Evolutionary conservation across 495 filamentous ascomycete genomes (phyloP), one percentile per base, ranked within the genome.

Genomic region (Platismatia glauca): DNA sequence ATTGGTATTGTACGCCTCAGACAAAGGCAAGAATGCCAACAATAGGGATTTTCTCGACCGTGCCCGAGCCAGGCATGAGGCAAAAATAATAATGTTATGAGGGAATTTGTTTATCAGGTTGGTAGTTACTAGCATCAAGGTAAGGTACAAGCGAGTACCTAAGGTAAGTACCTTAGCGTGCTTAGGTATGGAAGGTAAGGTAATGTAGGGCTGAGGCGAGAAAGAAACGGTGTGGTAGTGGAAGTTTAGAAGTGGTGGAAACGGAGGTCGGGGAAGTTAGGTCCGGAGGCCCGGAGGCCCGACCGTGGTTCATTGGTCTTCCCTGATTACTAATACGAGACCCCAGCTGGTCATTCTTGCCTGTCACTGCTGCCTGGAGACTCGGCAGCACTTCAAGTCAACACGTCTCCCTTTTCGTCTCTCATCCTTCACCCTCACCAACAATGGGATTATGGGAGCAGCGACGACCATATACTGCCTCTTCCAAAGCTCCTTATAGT

Each of bases 361-460:
- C 48, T 6, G 44, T 48, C 44, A 33, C 50, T 53, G 50, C 50
- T 53, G 50, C 50, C 50, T 53, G 16, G 29, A 53, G 50, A 9
- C 16, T 33, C 1, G 0, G 2, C 8, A 48, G 2, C 50, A 31
- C 29, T 53, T 53, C 50, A 53, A 53, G 29, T 33, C 27, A 53
- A 53, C 50, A 53, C 29, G 0, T 33, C 50, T 53, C 48, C 48
- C 29, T 33, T 7, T 33, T 33, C 11, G 4, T 9, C 4, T 35
- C 34, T 9, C 50, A 33, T 53, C 16, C 29, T 18, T 53, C 13
- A 6, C 20, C 11, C n/a, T 0, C 12, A 18, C 16, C 50, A 53
- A 18, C 15, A 53, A 53, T 33, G 16, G 16, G 4, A 31, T 7
- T 0, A 52, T 11, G 22, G 31, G 24, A 29, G 7, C 7, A 33